phyloP scores from a whole-genome alignment of 257 asterid species.

The Linaria vulgaris region DNA sequence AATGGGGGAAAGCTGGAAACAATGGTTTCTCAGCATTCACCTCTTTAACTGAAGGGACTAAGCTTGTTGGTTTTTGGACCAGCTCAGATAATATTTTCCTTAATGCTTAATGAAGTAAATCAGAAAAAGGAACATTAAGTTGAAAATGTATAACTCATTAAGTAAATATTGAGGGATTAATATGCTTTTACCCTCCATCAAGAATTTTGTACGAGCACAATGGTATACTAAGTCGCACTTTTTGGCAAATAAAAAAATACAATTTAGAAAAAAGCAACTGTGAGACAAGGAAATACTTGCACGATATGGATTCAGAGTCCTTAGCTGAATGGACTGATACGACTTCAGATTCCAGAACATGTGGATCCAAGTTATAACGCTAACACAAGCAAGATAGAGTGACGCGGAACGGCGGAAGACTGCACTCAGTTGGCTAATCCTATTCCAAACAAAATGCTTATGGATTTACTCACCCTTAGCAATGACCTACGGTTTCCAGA shows the following conservation, averaged over 20 bases:
- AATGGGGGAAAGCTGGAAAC: constrained; percentile 72
- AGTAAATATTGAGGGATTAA: neutral
- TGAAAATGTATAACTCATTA: constrained; percentile 7
- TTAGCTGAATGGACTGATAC: constrained; percentile 90
- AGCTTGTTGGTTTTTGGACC: constrained; percentile 59
- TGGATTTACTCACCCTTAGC: constrained; percentile 98
- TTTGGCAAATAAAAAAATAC: too few species aligned
- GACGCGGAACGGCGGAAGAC: constrained; percentile 87
- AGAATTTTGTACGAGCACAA: too few species aligned
- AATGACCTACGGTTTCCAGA: constrained; percentile 60
- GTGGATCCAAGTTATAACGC: constrained; percentile 85
- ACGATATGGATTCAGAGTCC: constrained; percentile 97
- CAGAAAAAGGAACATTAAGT: constrained; percentile 7
- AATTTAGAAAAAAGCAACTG: too few species aligned
- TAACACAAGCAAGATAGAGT: constrained; percentile 83
- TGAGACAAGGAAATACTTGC: constrained; percentile 64
- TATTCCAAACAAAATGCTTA: constrained; percentile 91
- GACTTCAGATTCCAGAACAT: constrained; percentile 98
- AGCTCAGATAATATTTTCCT: constrained; percentile 14
- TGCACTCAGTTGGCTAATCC: constrained; percentile 71
- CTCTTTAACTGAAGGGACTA: constrained; percentile 92
- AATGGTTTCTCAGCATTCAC: constrained; percentile 92
- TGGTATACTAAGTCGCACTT: too few species aligned
- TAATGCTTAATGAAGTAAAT: constrained; percentile 13
- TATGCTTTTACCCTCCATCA: constrained; percentile 7